Percentiles rank a stretch among this genome's conserved stretches.
phyloP scores from a whole-genome alignment of 2,329 filamentous ascomycete species.

The Aspergillus sp. region DNA sequence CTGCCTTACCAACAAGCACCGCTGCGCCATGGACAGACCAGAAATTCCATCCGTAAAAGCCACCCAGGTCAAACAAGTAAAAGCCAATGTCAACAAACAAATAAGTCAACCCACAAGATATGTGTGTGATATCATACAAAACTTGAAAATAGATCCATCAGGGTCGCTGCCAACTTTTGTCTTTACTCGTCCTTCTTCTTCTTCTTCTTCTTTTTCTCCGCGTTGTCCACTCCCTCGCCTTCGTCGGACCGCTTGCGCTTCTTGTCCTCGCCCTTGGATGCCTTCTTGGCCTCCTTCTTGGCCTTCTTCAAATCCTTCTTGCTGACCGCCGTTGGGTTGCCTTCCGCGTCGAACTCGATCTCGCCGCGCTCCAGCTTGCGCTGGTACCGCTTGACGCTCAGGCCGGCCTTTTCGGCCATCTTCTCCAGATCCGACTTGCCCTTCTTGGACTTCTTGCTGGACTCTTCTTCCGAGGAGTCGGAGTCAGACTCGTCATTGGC shows the following conservation, averaged over 20 bases:
- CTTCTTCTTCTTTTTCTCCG: constrained; percentile 49
- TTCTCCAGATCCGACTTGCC: constrained; percentile 50
- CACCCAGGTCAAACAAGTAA: constrained; percentile 31
- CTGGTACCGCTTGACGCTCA: constrained; percentile 74
- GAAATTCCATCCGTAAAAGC: constrained; percentile 29
- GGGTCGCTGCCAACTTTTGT: constrained; percentile 18
- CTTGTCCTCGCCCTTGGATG: constrained; percentile 59
- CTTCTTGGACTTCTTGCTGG: constrained; percentile 41
- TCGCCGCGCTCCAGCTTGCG: constrained; percentile 74
- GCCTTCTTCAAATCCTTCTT: constrained; percentile 76
- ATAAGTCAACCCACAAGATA: constrained; percentile 23
- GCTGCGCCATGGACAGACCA: constrained; percentile 29
- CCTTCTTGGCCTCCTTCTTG: constrained; percentile 62
- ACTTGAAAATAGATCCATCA: constrained; percentile 21
- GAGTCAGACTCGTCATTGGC: constrained; percentile 13
- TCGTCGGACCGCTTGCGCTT: constrained; percentile 64
- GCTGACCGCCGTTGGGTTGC: constrained; percentile 64
- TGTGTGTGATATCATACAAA: constrained; percentile 46
- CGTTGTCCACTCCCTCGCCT: constrained; percentile 54
- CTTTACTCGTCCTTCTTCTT: constrained; percentile 59
- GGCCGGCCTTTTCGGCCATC: constrained; percentile 64
- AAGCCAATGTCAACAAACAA: constrained; percentile 28
- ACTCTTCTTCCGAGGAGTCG: constrained; percentile 23
- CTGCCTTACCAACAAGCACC: constrained; percentile 28
- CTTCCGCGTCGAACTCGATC: constrained; percentile 63